These are phyloP conservation scores for Botryotinia globosa DNA, from an alignment of 2,329 filamentous ascomycete species.

Conservation along the genomic window DNA sequence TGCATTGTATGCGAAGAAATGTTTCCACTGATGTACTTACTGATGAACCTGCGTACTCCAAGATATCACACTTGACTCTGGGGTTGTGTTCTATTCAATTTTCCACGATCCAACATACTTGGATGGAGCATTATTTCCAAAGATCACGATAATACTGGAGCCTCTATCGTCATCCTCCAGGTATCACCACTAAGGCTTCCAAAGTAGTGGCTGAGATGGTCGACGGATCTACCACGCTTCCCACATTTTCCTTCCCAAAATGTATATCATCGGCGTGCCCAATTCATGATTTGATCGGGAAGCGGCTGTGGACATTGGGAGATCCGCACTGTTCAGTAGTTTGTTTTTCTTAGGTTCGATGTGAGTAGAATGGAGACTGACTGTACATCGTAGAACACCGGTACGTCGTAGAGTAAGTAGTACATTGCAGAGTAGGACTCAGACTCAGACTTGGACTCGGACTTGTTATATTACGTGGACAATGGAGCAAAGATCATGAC, in stretches of 20 bases:
- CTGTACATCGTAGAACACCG: not conserved
- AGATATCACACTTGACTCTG: not conserved
- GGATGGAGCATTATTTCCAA: not conserved
- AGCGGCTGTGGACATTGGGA: not conserved
- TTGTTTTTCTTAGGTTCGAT: constrained; percentile 11
- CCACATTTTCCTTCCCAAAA: not conserved
- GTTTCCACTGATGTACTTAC: constrained; percentile 1
- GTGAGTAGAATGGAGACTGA: not conserved
- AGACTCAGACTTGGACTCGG: not conserved
- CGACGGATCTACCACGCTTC: not conserved
- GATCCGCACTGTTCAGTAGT: constrained; percentile 21
- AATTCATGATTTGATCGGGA: not conserved
- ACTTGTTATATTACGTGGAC: not conserved
- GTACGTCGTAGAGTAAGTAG: not conserved
- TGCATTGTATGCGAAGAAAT: not conserved
- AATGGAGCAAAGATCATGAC: not conserved
- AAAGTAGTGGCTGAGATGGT: not conserved
- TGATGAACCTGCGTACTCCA: not conserved
- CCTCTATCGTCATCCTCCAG: constrained; percentile 1
- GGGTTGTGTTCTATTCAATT: not conserved
- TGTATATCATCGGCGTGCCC: not conserved
- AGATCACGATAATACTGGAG: not conserved
- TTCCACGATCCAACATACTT: not conserved
- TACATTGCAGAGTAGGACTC: not conserved
- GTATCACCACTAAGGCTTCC: no score